Evolutionary conservation across 2,329 filamentous ascomycete species (phyloP), one percentile per base, ranked within the genome.

Genomic region (Raffaelea ambrosiae): DNA sequence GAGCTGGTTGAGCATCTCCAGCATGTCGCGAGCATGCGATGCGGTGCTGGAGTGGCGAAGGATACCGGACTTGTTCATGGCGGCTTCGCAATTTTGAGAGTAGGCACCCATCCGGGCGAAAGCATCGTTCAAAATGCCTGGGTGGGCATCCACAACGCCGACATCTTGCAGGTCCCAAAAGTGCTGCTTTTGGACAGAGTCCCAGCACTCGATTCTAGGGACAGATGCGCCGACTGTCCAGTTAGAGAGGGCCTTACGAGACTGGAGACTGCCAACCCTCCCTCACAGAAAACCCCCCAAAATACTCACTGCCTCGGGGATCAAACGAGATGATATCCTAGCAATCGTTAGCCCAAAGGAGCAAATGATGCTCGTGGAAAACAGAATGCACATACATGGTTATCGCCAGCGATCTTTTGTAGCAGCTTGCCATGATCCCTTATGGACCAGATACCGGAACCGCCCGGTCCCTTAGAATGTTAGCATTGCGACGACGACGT

Each of bases 131-230:
- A 75, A 54, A 3, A 70, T 64, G 3, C 68, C 72, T 0, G 67
- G 64, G 21, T 70, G 70, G 4, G 73, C 66, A 48, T 76, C 71
- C 1, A 72, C 60, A 4, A 72, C 61, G 1, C 66, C 70, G 0
- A 68, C 61, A 21, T 66, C 71, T 55, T 69, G 65, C 16, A 69
- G 59, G 21, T 59, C 60, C 72, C 68, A 77, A 3, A 70, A 54
- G 23, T 63, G 61, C 11, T 66, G 57, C 51, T 68, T 66, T 55
- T 70, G 66, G 1, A 60, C 55, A 0, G 63, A 65, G 5, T 61
- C 61, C 70, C 73, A 79, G 55, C 75, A 79, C 44, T 76, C 71
- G 14, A 75, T 61, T 19, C 71, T 60, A 3, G 74, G 74, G 2
- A 70, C 65, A 3, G 74, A 74, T 8, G 68, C 64, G 4, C 73